Conservation (phyloP, 2,329 filamentous ascomycete species). For the Madurella mycetomatis region DNA sequence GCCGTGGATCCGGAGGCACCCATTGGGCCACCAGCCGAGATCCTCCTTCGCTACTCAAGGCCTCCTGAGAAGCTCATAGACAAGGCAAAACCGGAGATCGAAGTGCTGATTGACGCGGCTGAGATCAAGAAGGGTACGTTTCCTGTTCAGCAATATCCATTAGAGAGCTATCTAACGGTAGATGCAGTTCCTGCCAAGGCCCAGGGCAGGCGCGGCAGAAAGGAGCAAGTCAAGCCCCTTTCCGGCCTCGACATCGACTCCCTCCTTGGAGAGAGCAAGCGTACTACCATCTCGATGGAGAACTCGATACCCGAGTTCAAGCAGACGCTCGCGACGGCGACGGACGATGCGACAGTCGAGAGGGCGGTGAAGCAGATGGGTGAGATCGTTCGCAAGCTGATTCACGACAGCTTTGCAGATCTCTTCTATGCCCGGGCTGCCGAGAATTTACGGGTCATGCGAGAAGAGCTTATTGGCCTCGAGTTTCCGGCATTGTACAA, state of each 20-base stretch:
- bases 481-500: constrained; percentile 79
- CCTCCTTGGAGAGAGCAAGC: constrained; percentile 59
- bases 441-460: constrained; percentile 73
- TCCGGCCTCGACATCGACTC: constrained; percentile 85
- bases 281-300: constrained; percentile 46
- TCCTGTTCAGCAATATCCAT: neutral
- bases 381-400: constrained; percentile 61
- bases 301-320: constrained; percentile 93
- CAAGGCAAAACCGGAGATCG: constrained; percentile 53
- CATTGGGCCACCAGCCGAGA: constrained; percentile 57
- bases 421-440: constrained; percentile 67
- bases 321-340: constrained; percentile 61
- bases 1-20: constrained; percentile 68
- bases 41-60: constrained; percentile 66
- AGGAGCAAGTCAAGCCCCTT: constrained; percentile 72
- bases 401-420: constrained; percentile 71
- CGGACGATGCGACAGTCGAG: constrained; percentile 58
- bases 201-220: constrained; percentile 64
- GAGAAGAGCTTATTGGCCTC: constrained; percentile 68
- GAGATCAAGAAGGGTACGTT: constrained; percentile 74
- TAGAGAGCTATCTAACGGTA: constrained; percentile 22
- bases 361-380: constrained; percentile 72
- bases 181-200: constrained; percentile 68
- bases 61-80: constrained; percentile 65
- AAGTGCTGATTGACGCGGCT: constrained; percentile 62